Base-by-base conservation (phyloP, 768 basidiomycete genomes). In the Pleurotus ostreatus region DNA sequence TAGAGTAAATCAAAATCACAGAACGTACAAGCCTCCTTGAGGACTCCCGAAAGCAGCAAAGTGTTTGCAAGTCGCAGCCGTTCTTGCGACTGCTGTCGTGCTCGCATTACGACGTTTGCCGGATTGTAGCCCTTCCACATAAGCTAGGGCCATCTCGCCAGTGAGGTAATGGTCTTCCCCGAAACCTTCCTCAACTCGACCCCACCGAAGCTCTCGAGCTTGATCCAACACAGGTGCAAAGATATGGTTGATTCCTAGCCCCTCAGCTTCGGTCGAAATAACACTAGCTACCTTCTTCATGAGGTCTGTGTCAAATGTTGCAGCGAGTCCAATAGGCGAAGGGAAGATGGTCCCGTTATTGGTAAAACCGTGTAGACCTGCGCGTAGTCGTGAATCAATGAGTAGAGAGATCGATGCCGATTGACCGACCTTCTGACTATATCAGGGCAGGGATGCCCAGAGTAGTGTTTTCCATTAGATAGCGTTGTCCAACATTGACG, bases 61-160 rank as follows among this genome's bases (percentile, higher is more conserved):
- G 68, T 88, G 86, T 58, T 89, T 89, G 75, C 85, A 89, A 0
- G 85, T 89, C 0, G 86, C 78, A 0, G 86, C 82, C 64, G 86
- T 71, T 20, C 84, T 76, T 22, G 83, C 84, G 53, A 76, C 77
- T 1, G 83, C 82, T 0, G 74, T 82, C 2, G 72, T 70, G 59
- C 82, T 84, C 0, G 75, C 71, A 57, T 85, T 84, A 44, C 81
- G 74, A 3, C 86, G 71, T 13, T 68, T 69, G 1, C 85, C 85
- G 9, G 70, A 68, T 60, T 87, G 86, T n/a, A 87, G 60, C 0
- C 86, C 86, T 1, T 73, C 74, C 1, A 89, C 82, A 56, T 78
- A 89, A 1, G 86, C 86, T 23, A 69, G 66, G 0, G 84, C 86
- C 69, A 88, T 83, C 63, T 82, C 80, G 7, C 84, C 71, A 1